Percentiles rank a stretch among this genome's conserved stretches.
phyloP scores from a whole-genome alignment of 345 rosid species.

The Eucalyptus polybractea region DNA sequence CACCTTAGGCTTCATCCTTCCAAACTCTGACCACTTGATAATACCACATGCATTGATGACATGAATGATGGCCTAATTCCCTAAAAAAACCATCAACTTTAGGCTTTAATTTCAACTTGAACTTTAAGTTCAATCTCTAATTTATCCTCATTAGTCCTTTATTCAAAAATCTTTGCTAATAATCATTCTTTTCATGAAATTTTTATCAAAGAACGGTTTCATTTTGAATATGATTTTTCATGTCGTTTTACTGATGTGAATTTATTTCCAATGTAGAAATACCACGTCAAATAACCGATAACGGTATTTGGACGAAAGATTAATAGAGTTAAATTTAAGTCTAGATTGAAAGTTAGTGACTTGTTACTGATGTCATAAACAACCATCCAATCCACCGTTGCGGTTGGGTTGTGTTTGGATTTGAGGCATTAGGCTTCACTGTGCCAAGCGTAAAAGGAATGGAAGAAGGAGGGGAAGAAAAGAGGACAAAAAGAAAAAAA shows the following conservation, averaged over 20 bases:
- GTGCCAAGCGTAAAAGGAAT: neutral
- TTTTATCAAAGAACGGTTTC: too few species aligned
- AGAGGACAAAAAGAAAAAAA: neutral
- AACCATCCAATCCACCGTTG: neutral
- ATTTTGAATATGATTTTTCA: neutral
- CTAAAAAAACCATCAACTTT: too few species aligned
- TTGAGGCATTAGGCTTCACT: neutral
- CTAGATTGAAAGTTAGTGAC: neutral
- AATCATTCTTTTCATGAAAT: too few species aligned
- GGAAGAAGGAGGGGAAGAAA: neutral
- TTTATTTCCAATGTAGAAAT: too few species aligned
- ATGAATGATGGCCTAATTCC: too few species aligned
- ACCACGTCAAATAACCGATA: neutral
- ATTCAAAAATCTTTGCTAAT: too few species aligned
- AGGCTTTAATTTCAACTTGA: too few species aligned
- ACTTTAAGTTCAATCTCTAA: fast-evolving
- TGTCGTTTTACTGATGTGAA: fast-evolving
- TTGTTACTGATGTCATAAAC: neutral
- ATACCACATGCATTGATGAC: too few species aligned
- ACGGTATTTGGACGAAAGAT: fast-evolving
- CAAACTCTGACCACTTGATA: too few species aligned
- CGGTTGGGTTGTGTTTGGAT: neutral
- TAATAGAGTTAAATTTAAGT: neutral
- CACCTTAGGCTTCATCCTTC: too few species aligned
- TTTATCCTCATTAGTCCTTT: too few species aligned